Evolutionary conservation across 108 stramenopile genomes (phyloP), one percentile per base, ranked within the genome.

Genomic region (Nitzschia sp.): DNA sequence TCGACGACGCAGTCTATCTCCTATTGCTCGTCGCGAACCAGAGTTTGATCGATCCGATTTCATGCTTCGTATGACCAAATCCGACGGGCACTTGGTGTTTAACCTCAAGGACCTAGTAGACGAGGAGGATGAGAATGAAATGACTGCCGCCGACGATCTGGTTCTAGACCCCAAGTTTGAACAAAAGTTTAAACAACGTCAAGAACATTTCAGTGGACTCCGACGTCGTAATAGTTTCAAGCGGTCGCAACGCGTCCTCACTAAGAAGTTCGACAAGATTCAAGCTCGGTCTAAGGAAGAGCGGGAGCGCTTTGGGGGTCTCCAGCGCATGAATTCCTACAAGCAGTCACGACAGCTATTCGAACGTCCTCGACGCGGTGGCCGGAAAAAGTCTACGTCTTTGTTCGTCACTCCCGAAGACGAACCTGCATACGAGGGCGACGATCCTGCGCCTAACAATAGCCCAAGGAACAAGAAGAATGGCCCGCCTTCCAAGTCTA

Each of bases 201-300:
- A 62, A 62, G 61, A 62, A 26, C 61, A 42, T 26, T 45, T 62
- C 21, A 34, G 61, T 62, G 61, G 61, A 15, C 61, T 62, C 1
- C 42, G 61, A n/a, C 61, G 61, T 42, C 61, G 61, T n/a, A 42
- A 31, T 1, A 62, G 61, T 25, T 62, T 62, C 25, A 62, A 62
- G 18, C 61, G 61, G 2, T 62, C 61, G n/a, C 35, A 26, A 15
- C 61, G 61, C 1, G n/a, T 42, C 21, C 9, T 62, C 19, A 34
- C 36, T 19, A 62, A 46, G 36, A 62, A 46, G 42, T 45, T 62
- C 1, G 38, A 62, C 28, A 11, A 13, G 5, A 42, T 62, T 21
- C 35, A 42, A 24, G 36, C 23, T 15, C 35, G 38, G 24, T 62
- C 61, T 6, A 42, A 62, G 25, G 61, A 62, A 46, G 61, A 62